phyloP scores from a whole-genome alignment of 2,329 filamentous ascomycete genomes.

The Xylaria polymorpha region DNA sequence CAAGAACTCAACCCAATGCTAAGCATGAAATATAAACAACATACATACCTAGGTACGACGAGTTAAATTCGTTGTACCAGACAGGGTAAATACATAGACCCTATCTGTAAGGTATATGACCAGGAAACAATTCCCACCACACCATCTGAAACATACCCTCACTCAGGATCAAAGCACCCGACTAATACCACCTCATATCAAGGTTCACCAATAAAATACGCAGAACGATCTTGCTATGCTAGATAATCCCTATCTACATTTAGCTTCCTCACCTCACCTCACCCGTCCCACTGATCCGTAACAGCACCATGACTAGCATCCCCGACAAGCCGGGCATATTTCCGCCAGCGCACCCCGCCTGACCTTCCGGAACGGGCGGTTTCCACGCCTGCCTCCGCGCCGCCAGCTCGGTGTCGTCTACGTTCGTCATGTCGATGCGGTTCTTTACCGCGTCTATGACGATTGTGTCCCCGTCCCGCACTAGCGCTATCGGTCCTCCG shows the following conservation, averaged over 20 bases:
- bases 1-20: no score
- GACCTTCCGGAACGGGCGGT: conserved; percentile 74
- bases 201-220: no score
- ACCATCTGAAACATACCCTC: no score
- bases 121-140: no score
- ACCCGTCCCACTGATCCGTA: conserved; percentile 72
- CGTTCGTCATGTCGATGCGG: conserved; percentile 72
- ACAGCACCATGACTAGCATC: conserved; percentile 93
- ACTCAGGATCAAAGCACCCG: no score
- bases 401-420: conserved; percentile 76
- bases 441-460: conserved; percentile 89
- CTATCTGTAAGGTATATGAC: no score
- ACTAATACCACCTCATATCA: no score
- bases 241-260: not conserved
- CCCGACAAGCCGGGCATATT: conserved; percentile 88
- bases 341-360: conserved; percentile 85
- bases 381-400: conserved; percentile 74
- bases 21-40: no score
- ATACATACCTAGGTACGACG: no score
- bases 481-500: conserved; percentile 87
- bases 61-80: no score
- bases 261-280: not conserved
- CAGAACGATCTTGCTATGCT: not conserved
- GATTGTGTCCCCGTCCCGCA: conserved; percentile 82
- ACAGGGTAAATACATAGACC: no score